Conservation (phyloP, 2,329 filamentous ascomycete genomes). For the Periconia sp. region DNA sequence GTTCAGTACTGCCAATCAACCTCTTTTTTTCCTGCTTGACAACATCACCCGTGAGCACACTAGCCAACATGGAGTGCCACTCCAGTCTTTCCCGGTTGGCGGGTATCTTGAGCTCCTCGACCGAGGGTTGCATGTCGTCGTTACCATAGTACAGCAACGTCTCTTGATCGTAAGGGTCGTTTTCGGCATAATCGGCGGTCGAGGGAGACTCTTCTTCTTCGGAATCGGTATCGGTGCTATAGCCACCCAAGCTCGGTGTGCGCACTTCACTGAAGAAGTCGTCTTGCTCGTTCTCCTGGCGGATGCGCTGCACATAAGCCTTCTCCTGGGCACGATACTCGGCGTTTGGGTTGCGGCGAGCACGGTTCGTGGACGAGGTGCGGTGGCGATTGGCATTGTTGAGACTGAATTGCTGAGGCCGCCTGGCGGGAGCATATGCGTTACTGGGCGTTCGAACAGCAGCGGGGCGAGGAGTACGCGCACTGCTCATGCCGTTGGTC, state of each 20-base stretch:
- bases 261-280: slow-evolving; percentile 76
- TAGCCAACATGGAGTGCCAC: slow-evolving; percentile 97
- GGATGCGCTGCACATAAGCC: slow-evolving; percentile 89
- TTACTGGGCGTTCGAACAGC: slow-evolving; percentile 53
- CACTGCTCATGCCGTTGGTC: slow-evolving; percentile 20
- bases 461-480: slow-evolving; percentile 39
- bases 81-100: slow-evolving; percentile 87
- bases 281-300: slow-evolving; percentile 69
- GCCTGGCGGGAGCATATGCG: slow-evolving; percentile 52
- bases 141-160: slow-evolving; percentile 91
- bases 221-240: slow-evolving; percentile 75
- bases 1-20: slow-evolving; percentile 77
- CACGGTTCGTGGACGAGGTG: slow-evolving; percentile 58
- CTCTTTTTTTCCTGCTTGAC: slow-evolving; percentile 98
- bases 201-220: slow-evolving; percentile 92
- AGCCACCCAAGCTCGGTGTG: slow-evolving; percentile 66
- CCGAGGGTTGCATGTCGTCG: slow-evolving; percentile 82
- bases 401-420: slow-evolving; percentile 51
- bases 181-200: slow-evolving; percentile 79
- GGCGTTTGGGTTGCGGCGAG: slow-evolving; percentile 65
- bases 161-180: slow-evolving; percentile 85
- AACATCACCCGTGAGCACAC: slow-evolving; percentile 93
- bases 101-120: slow-evolving; percentile 86
- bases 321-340: slow-evolving; percentile 85
- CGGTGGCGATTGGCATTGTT: slow-evolving; percentile 50